Evolutionary conservation across 179 eudicot species (phyloP), one percentile per base, ranked within the genome.

Genomic region (Actinidia polygama): DNA sequence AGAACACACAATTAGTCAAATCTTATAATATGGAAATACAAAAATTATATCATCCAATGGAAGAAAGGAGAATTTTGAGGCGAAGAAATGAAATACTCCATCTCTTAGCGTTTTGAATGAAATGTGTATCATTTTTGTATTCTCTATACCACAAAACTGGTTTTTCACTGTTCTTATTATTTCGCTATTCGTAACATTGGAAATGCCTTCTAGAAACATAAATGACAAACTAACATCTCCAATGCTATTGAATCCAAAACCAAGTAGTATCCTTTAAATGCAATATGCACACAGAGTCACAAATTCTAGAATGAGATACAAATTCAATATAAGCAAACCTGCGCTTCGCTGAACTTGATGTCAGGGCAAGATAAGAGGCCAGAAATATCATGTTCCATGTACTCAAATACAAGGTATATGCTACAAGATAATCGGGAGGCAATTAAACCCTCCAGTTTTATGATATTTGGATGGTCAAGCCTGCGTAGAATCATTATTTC

Each of bases 311-410:
- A 44, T 10, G 50, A 24, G n/a, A 46, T 62, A 49, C 26, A 54
- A 50, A 58, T 55, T 18, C 5, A 68, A 16, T 21, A 59, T 21
- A 66, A 78, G 63, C 85, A 73, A 79, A 94, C 98, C 98, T 95
- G 98, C 86, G 92, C 72, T 83, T 95, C 97, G 4, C 88, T 88
- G 84, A 95, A 95, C 81, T 90, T 89, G 77, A 91, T 84, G 44
- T 95, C 96, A 47, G 97, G 93, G 84, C 87, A 87, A 68, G 98
- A 92, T 44, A 89, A 73, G 30, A 95, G 91, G 24, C 98, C 97
- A 8, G 95, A 77, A 74, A 95, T 90, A 85, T 95, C 98, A 81
- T 95, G 97, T 70, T 93, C 98, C 98, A 95, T 95, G 85, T 95
- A 93, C 87, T 95, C 97, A 44, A 95, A 93, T 4, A 95, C 97